These are phyloP conservation scores for Stachybotrys elegans DNA, from an alignment of 2,329 filamentous ascomycete genomes.

Conservation along the genomic window DNA sequence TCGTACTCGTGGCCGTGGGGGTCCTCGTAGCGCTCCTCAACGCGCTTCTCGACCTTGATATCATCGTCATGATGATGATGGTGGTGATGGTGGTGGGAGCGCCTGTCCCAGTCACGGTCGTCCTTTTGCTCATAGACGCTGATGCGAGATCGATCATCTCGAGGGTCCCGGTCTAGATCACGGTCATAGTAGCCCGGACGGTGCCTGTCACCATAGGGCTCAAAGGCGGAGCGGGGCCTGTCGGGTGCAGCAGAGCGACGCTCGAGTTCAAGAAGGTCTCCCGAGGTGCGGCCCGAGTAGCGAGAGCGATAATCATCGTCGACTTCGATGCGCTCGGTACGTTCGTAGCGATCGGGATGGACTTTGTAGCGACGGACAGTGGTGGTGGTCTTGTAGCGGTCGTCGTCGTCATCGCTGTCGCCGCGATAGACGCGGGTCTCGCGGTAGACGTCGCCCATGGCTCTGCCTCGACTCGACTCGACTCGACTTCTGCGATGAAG, in stretches of 20 bases:
- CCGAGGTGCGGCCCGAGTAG: constrained; percentile 34
- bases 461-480: too few species aligned
- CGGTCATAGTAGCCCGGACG: constrained; percentile 40
- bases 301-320: constrained; percentile 42
- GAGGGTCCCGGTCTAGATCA: constrained; percentile 33
- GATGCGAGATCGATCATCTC: constrained; percentile 23
- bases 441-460: constrained; percentile 31
- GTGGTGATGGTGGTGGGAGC: constrained; percentile 31
- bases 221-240: constrained; percentile 46
- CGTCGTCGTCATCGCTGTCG: constrained; percentile 36
- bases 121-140: constrained; percentile 30
- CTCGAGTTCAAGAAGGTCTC: constrained; percentile 37
- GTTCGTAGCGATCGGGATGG: constrained; percentile 32
- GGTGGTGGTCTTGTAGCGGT: constrained; percentile 41
- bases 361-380: constrained; percentile 52
- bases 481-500: too few species aligned
- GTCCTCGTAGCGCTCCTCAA: constrained; percentile 45
- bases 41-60: constrained; percentile 45
- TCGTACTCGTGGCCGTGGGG: constrained; percentile 45
- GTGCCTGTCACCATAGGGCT: constrained; percentile 31
- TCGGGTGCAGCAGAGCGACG: constrained; percentile 41
- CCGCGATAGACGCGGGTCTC: constrained; percentile 22
- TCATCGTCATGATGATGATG: constrained; percentile 42
- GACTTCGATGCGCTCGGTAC: constrained; percentile 32
- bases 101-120: constrained; percentile 41